phyloP scores from a whole-genome alignment of 768 basidiomycete genomes.

The Xerocomellus amylosporus region DNA sequence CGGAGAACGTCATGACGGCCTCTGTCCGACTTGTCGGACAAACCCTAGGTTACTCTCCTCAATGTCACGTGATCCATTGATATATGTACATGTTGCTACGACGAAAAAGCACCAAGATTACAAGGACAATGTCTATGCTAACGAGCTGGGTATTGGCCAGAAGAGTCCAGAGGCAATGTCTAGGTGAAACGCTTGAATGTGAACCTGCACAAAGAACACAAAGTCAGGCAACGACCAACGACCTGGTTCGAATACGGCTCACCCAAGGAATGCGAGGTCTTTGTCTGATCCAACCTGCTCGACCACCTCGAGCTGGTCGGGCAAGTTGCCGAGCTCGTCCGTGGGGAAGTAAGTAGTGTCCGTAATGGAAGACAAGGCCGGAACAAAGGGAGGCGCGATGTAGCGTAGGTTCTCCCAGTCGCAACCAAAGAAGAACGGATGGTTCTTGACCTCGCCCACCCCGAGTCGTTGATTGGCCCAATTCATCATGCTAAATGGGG shows the following conservation, averaged over 20 bases:
- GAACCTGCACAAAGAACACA: conserved; percentile 47
- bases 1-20: conserved; percentile 64
- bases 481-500: conserved; percentile 68
- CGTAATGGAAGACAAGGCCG: conserved; percentile 85
- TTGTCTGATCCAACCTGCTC: conserved; percentile 65
- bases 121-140: conserved; percentile 28
- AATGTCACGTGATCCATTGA: conserved; percentile 22
- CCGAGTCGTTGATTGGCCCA: conserved; percentile 73
- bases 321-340: conserved; percentile 78
- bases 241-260: conserved; percentile 18
- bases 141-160: conserved; percentile 24
- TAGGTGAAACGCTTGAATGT: conserved; percentile 76
- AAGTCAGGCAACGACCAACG: conserved; percentile 1
- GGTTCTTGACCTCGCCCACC: conserved; percentile 85
- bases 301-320: conserved; percentile 56
- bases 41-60: neutral
- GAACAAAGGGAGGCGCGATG: conserved; percentile 95
- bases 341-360: conserved; percentile 98
- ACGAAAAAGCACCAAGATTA: conserved; percentile 27
- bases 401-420: conserved; percentile 91
- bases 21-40: neutral
- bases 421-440: conserved; percentile 93
- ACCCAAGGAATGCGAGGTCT: conserved; percentile 68
- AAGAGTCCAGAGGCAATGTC: neutral
- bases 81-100: conserved; percentile 18